phyloP scores from a whole-genome alignment of 306 rosid genomes.

The Corylus heterophylla region DNA sequence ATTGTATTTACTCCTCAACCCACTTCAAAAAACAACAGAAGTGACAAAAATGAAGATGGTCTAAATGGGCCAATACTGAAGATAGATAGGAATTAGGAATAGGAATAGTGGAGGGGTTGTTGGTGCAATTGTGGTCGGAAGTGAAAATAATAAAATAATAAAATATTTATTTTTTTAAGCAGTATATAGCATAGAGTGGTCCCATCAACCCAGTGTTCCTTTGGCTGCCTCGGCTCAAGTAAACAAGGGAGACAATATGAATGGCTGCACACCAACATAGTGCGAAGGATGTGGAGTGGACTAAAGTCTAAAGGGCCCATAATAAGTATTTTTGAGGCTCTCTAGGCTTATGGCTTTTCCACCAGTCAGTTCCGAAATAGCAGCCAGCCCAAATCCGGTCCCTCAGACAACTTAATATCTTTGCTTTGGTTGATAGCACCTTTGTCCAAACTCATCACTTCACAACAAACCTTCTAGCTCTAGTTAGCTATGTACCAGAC shows the following conservation, averaged over 20 bases:
- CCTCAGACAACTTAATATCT: constrained; percentile 25
- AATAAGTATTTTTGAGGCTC: neutral
- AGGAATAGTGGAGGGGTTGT: neutral
- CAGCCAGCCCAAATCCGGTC: constrained; percentile 33
- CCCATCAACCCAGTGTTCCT: constrained; percentile 18
- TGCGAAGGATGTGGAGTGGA: constrained; percentile 1
- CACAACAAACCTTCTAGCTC: constrained; percentile 17
- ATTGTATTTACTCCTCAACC: no score
- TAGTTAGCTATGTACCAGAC: constrained; percentile 20
- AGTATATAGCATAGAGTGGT: constrained; percentile 27
- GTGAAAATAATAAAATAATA: no score
- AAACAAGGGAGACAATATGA: constrained; percentile 36
- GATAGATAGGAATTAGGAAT: no score
- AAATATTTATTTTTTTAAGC: no score
- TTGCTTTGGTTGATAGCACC: constrained; percentile 32
- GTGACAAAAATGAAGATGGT: neutral
- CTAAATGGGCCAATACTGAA: neutral
- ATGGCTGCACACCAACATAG: constrained; percentile 37
- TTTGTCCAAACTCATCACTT: constrained; percentile 25
- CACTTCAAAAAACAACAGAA: no score
- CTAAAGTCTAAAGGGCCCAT: constrained; percentile 4
- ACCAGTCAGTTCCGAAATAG: constrained; percentile 8
- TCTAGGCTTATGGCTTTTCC: constrained; percentile 6
- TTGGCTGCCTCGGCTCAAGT: constrained; percentile 19
- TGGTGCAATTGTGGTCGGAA: neutral